phyloP scores from a whole-genome alignment of 2,329 filamentous ascomycete genomes.

The Penicillium griseofulvum region DNA sequence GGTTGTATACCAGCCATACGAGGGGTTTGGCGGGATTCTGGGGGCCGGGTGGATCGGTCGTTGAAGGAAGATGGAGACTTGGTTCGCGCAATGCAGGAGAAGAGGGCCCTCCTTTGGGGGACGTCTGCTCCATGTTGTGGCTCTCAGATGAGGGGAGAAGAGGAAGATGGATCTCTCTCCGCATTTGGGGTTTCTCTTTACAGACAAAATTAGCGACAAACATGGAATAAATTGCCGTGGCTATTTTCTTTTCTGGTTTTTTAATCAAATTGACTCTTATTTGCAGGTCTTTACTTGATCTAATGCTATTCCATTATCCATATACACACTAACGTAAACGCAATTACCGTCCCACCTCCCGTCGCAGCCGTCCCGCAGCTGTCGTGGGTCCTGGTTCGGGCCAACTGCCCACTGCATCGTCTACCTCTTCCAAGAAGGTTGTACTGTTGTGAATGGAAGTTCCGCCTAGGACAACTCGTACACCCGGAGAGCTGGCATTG shows the following conservation, averaged over 20 bases:
- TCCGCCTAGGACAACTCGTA: slow-evolving; percentile 84
- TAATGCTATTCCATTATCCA: neutral
- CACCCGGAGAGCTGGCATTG: slow-evolving; percentile 83
- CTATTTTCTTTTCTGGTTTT: neutral
- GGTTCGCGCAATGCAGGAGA: slow-evolving; percentile 37
- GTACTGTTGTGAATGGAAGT: slow-evolving; percentile 85
- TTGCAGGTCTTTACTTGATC: neutral
- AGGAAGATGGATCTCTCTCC: slow-evolving; percentile 21
- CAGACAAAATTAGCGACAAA: neutral
- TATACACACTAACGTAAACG: neutral
- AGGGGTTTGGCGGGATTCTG: slow-evolving; percentile 69
- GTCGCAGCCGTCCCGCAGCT: slow-evolving; percentile 60
- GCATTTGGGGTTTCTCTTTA: slow-evolving; percentile 19
- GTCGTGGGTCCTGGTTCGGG: slow-evolving; percentile 65
- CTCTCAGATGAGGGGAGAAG: neutral
- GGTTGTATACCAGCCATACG: slow-evolving; percentile 75
- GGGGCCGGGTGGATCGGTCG: slow-evolving; percentile 78
- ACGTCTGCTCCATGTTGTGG: slow-evolving; percentile 15
- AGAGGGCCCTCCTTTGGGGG: slow-evolving; percentile 22
- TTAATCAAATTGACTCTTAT: neutral
- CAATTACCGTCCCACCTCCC: slow-evolving; percentile 56
- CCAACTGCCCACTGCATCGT: slow-evolving; percentile 84
- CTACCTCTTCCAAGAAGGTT: slow-evolving; percentile 86
- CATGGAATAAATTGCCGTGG: neutral
- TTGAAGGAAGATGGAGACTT: slow-evolving; percentile 67